phyloP scores from a whole-genome alignment of 352 stramenopile genomes.

The Blastocystis sp. region DNA sequence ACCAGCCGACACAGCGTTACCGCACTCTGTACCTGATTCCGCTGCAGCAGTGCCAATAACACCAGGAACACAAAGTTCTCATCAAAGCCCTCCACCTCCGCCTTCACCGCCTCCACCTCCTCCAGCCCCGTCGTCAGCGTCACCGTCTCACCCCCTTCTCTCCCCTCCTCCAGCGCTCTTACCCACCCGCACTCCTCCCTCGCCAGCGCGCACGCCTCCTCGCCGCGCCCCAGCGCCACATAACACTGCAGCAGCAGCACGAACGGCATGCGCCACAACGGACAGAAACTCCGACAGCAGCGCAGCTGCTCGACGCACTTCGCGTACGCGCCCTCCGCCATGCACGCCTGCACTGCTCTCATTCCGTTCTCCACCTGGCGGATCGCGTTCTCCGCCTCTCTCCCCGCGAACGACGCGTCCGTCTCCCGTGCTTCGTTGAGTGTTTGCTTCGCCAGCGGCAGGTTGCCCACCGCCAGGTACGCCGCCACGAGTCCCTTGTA shows the following conservation, averaged over 20 bases:
- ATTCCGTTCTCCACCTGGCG: background rate
- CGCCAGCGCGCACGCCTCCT: conserved; percentile 13
- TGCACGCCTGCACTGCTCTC: background rate
- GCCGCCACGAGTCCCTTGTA: background rate
- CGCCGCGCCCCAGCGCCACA: background rate
- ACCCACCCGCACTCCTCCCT: conserved; percentile 6
- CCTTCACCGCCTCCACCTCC: background rate
- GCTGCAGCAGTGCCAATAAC: conserved; percentile 11
- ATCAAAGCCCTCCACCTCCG: background rate
- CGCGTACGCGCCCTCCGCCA: background rate
- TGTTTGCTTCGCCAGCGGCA: background rate
- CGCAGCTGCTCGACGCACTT: background rate
- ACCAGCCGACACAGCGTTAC: background rate
- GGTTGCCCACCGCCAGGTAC: background rate
- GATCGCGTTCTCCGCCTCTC: background rate
- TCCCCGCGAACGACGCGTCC: background rate
- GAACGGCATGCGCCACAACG: conserved; percentile 37
- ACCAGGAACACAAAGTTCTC: conserved; percentile 13
- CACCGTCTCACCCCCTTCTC: no score
- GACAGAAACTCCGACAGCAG: background rate
- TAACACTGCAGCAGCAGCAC: conserved; percentile 24
- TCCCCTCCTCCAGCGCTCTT: background rate
- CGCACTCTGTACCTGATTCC: background rate
- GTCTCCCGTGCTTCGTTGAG: background rate
- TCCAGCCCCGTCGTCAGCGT: background rate